A percentile compares a stretch with the other conserved stretches of the same genome.
These are phyloP conservation scores for Afroboletus lepidellus DNA, from an alignment of 1,284 basidiomycete genomes.

Conservation along the genomic window DNA sequence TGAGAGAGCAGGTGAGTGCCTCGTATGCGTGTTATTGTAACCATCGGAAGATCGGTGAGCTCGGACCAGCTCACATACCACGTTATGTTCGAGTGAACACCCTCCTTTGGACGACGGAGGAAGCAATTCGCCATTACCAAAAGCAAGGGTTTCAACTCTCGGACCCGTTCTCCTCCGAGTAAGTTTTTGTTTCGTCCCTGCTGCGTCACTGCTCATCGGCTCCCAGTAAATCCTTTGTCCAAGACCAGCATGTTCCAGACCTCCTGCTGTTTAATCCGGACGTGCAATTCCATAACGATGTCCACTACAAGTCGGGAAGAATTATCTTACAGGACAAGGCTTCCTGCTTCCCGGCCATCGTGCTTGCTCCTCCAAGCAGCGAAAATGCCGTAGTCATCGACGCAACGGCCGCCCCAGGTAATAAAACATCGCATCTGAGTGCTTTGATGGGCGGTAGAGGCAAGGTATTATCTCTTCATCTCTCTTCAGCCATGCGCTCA, in stretches of 20 bases:
- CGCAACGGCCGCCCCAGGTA: conserved; percentile 95
- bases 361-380: conserved; percentile 65
- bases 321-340: conserved; percentile 97
- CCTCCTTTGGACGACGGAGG: conserved; percentile 59
- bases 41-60: not conserved
- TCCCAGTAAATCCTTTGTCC: conserved; percentile 57
- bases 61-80: conserved; percentile 60
- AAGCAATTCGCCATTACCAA: conserved; percentile 56
- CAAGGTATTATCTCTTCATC: conserved; percentile 50
- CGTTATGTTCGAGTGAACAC: conserved; percentile 88
- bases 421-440: conserved; percentile 94
- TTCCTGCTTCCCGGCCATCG: conserved; percentile 90
- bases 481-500: conserved; percentile 9
- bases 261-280: conserved; percentile 77
- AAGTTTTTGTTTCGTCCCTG: conserved; percentile 24
- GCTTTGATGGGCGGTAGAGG: conserved; percentile 82
- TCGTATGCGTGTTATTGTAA: not conserved
- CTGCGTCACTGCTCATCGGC: conserved; percentile 6
- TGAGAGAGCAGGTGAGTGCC: conserved; percentile 54
- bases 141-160: conserved; percentile 52
- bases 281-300: conserved; percentile 59
- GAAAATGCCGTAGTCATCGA: conserved; percentile 71
- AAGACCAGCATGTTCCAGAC: conserved; percentile 78
- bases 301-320: conserved; percentile 69
- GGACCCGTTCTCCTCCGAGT: conserved; percentile 53